These are phyloP conservation scores for Fusarium longipes DNA, from an alignment of 2,329 filamentous ascomycete species.

Conservation along the genomic window DNA sequence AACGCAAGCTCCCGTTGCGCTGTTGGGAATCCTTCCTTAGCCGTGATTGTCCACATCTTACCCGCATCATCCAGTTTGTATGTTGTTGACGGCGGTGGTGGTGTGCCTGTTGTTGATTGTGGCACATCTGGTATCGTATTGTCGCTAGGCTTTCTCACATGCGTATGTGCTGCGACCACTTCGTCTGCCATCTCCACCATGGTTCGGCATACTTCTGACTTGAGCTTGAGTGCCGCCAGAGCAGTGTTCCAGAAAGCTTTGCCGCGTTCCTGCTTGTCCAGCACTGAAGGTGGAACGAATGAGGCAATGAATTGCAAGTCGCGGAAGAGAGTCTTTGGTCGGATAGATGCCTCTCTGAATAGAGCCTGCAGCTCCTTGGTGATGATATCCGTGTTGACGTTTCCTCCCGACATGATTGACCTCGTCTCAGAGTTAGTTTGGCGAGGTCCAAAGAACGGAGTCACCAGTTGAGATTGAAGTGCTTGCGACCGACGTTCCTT, in stretches of 20 bases:
- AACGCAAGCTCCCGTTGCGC: constrained; percentile 94
- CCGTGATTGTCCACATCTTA: constrained; percentile 90
- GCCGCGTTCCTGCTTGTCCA: constrained; percentile 71
- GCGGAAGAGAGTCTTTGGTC: constrained; percentile 84
- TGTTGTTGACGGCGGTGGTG: constrained; percentile 65
- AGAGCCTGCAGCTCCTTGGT: constrained; percentile 74
- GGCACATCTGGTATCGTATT: constrained; percentile 46
- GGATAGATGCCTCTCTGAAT: constrained; percentile 73
- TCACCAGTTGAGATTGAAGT: constrained; percentile 48
- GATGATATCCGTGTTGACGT: constrained; percentile 71
- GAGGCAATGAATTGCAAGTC: constrained; percentile 81
- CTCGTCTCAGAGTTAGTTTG: constrained; percentile 61
- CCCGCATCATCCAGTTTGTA: constrained; percentile 84
- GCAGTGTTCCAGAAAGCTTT: constrained; percentile 94
- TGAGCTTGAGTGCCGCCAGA: constrained; percentile 86
- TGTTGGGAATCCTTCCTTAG: constrained; percentile 84
- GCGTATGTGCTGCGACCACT: constrained; percentile 70
- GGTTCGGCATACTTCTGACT: constrained; percentile 85
- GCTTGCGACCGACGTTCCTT: constrained; percentile 73
- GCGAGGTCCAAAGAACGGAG: constrained; percentile 51
- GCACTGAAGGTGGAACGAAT: constrained; percentile 69
- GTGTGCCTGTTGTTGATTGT: constrained; percentile 55
- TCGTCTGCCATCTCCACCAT: constrained; percentile 74
- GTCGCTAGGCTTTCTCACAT: constrained; percentile 64
- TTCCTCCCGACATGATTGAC: constrained; percentile 61